Evolutionary conservation across 768 basidiomycete species (phyloP).

Genomic region (Tylopilus plumbeoviolaceoides): DNA sequence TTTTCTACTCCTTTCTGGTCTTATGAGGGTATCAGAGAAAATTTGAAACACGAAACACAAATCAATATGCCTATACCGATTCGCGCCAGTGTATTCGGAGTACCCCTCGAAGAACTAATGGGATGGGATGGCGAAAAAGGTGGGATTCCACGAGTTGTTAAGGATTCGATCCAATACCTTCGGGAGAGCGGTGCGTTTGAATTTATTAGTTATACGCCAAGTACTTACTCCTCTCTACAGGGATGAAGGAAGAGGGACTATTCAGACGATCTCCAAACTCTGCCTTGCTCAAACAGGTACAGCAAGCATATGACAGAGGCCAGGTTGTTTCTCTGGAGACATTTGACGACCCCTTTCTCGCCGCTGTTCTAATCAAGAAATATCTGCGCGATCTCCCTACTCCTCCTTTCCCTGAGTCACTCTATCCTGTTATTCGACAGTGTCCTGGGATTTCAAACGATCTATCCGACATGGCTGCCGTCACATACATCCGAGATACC

Average conservation of each 20-base stretch:
- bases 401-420: slow-evolving; percentile 68
- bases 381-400: slow-evolving; percentile 77
- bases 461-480: slow-evolving; percentile 50
- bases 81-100: slow-evolving; percentile 69
- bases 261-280: slow-evolving; percentile 82
- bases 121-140: slow-evolving; percentile 80
- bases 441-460: slow-evolving; percentile 60
- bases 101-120: slow-evolving; percentile 80
- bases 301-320: slow-evolving; percentile 83
- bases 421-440: slow-evolving; percentile 60
- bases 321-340: slow-evolving; percentile 75
- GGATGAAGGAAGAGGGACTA: slow-evolving; percentile 67
- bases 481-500: slow-evolving; percentile 64
- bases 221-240: slow-evolving; percentile 25
- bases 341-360: slow-evolving; percentile 74
- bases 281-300: slow-evolving; percentile 62
- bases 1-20: neutral
- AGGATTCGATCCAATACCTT: slow-evolving; percentile 69
- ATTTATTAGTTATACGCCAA: neutral
- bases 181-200: slow-evolving; percentile 46
- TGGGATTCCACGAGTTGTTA: slow-evolving; percentile 75
- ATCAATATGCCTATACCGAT: slow-evolving; percentile 62
- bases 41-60: slow-evolving; percentile 65
- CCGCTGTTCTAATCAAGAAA: slow-evolving; percentile 83
- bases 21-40: slow-evolving; percentile 51